Conservation (phyloP, 441 rosid genomes). For the Theobroma grandiflorum region DNA sequence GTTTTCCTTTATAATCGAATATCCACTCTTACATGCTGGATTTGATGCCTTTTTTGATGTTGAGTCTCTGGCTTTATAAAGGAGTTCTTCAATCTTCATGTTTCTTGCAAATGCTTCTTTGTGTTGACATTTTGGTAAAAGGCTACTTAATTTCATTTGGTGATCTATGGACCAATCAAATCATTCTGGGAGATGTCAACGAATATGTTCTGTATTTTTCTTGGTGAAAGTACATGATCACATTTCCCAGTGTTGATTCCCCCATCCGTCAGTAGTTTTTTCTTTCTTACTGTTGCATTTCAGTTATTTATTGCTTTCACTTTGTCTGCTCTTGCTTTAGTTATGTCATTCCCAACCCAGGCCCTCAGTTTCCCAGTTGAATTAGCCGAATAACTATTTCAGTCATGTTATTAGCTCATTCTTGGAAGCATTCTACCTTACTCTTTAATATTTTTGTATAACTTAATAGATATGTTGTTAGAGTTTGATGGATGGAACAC, state of each 20-base stretch:
- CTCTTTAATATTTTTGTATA: too few species aligned
- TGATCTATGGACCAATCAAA: slow-evolving; percentile 2
- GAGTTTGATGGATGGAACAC: background rate
- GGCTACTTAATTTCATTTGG: background rate
- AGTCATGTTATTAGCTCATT: background rate
- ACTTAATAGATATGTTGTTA: background rate
- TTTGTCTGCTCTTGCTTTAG: background rate
- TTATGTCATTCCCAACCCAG: background rate
- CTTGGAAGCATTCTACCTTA: background rate
- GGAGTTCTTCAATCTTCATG: background rate
- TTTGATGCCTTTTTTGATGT: background rate
- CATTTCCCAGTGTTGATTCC: background rate
- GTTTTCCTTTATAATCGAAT: background rate
- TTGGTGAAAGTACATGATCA: background rate
- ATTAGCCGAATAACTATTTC: background rate
- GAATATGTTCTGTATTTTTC: background rate
- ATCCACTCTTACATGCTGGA: background rate
- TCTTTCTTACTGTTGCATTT: background rate
- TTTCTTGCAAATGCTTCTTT: background rate
- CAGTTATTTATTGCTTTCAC: background rate
- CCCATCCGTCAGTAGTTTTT: background rate
- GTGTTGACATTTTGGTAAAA: background rate
- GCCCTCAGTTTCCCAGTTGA: background rate
- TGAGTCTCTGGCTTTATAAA: background rate
- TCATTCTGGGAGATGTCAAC: background rate